These are phyloP conservation scores for Pythium apleroticum DNA, from an alignment of 352 stramenopile genomes.

Conservation along the genomic window DNA sequence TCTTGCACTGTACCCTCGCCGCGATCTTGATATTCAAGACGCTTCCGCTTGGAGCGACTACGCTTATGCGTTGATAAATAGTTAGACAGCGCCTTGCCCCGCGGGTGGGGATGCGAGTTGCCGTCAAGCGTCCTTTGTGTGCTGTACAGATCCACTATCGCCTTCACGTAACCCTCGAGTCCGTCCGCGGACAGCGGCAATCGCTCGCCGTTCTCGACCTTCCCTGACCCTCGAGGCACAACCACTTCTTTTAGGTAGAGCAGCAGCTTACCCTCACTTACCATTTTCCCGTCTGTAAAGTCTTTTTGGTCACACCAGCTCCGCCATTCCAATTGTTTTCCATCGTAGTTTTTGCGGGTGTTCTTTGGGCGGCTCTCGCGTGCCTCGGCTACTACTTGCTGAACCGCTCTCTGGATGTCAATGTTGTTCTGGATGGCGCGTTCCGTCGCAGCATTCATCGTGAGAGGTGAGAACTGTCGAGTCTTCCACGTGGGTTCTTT, in stretches of 20 bases:
- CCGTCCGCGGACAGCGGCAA: background rate
- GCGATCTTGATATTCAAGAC: background rate
- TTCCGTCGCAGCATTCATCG: too few relatives aligned
- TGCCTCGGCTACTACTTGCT: too few relatives aligned
- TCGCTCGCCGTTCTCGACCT: background rate
- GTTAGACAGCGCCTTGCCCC: background rate
- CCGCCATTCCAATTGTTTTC: too few relatives aligned
- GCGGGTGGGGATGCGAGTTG: background rate
- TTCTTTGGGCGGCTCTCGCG: too few relatives aligned
- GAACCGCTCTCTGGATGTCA: too few relatives aligned
- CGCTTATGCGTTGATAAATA: background rate
- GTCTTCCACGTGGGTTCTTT: too few relatives aligned
- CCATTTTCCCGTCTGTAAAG: too few relatives aligned
- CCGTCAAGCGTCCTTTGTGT: background rate
- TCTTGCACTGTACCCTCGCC: background rate
- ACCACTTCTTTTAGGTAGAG: background rate
- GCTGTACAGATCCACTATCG: background rate
- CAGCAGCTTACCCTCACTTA: background rate
- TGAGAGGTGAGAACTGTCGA: too few relatives aligned
- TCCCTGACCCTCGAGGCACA: background rate
- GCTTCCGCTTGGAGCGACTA: background rate
- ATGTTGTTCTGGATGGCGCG: too few relatives aligned
- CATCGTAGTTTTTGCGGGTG: too few relatives aligned
- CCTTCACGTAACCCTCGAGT: constrained; percentile 4
- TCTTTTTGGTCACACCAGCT: too few relatives aligned